These are phyloP conservation scores for Coniochaeta sp. DNA, from an alignment of 2,329 filamentous ascomycete species.

Conservation along the genomic window DNA sequence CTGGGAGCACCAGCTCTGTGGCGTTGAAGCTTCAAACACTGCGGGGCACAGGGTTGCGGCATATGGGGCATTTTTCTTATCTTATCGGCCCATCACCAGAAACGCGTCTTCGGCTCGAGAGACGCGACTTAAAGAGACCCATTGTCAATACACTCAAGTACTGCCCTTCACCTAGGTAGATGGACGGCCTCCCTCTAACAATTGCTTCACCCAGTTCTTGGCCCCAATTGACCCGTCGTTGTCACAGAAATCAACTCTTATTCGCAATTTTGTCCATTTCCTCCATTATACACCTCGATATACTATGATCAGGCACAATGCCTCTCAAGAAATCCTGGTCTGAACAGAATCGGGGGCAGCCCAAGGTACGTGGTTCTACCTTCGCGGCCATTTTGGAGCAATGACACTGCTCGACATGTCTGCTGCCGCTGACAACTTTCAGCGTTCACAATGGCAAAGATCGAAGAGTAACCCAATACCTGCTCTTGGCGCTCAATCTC, in stretches of 20 bases:
- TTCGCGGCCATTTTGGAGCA: not conserved
- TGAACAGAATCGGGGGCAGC: slow-evolving; percentile 24
- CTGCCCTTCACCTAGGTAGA: not conserved
- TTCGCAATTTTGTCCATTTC: not conserved
- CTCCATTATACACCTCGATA: not conserved
- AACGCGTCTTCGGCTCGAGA: not conserved
- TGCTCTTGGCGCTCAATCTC: slow-evolving; percentile 26
- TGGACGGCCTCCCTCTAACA: not conserved
- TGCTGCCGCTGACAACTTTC: slow-evolving; percentile 11
- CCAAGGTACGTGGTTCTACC: slow-evolving; percentile 4
- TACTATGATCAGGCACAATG: slow-evolving; percentile 18
- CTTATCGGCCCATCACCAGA: not conserved
- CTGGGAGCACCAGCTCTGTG: not conserved
- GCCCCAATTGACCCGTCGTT: not conserved
- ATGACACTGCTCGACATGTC: not conserved
- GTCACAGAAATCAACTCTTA: not conserved
- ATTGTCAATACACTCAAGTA: not conserved
- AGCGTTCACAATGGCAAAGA: slow-evolving; percentile 44
- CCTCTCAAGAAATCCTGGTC: slow-evolving; percentile 33
- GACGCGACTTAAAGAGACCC: not conserved
- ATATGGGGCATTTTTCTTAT: not conserved
- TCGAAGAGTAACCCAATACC: slow-evolving; percentile 43
- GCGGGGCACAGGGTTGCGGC: not conserved
- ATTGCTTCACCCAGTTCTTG: not conserved
- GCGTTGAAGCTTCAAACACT: too few species aligned